A percentile compares a stretch with the other conserved stretches of the same genome.
phyloP scores from a whole-genome alignment of 2,329 filamentous ascomycete genomes.

The Herpotrichia juniperi region DNA sequence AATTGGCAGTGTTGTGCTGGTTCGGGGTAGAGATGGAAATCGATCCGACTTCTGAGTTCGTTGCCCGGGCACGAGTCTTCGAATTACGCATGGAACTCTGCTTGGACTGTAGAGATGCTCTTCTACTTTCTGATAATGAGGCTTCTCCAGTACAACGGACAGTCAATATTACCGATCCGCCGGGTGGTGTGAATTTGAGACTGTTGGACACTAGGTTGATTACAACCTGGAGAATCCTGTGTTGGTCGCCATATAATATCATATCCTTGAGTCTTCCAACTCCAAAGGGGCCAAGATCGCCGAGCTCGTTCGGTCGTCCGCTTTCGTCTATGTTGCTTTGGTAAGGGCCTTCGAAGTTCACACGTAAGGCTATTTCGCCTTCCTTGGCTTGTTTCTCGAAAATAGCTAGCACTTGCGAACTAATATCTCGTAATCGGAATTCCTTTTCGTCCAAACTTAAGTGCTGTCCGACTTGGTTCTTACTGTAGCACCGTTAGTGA shows the following conservation, averaged over 20 bases:
- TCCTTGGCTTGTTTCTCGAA: conserved; percentile 91
- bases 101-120: conserved; percentile 53
- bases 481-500: conserved; percentile 57
- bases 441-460: conserved; percentile 82
- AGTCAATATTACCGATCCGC: conserved; percentile 75
- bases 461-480: conserved; percentile 90
- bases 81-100: conserved; percentile 47
- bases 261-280: conserved; percentile 79
- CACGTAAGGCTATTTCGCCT: conserved; percentile 73
- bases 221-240: conserved; percentile 88
- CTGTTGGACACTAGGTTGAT: conserved; percentile 94
- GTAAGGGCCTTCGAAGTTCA: conserved; percentile 69
- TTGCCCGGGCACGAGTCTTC: conserved; percentile 33
- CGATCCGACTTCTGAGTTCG: conserved; percentile 39
- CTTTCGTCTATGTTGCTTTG: conserved; percentile 46
- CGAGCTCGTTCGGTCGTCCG: conserved; percentile 49
- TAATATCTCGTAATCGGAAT: conserved; percentile 83
- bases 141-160: conserved; percentile 75
- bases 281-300: conserved; percentile 68
- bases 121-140: conserved; percentile 48
- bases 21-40: conserved; percentile 33
- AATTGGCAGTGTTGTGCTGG: conserved; percentile 49
- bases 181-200: conserved; percentile 84
- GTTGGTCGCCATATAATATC: conserved; percentile 90
- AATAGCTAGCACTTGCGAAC: conserved; percentile 80